Conservation (phyloP, 129 eudicot species). For the Artemisia tridentata region DNA sequence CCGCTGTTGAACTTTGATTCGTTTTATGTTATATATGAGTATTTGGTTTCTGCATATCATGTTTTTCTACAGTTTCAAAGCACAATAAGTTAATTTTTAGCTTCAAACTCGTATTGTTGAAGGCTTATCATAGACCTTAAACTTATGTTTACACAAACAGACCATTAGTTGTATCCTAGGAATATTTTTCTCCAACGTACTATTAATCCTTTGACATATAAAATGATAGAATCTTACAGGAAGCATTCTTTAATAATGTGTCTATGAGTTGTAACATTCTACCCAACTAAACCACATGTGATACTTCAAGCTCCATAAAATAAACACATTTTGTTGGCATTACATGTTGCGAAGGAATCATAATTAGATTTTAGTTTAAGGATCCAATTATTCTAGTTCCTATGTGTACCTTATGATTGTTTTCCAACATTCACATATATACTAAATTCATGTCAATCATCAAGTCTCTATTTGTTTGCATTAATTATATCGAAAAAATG, state of each 20-base stretch:
- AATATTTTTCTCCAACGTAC: not conserved
- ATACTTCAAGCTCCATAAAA: not conserved
- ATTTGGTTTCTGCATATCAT: no score
- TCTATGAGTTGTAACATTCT: slow-evolving; percentile 3
- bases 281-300: slow-evolving; percentile 22
- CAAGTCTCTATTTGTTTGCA: slow-evolving; percentile 17
- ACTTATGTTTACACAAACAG: not conserved
- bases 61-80: no score
- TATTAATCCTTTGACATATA: not conserved
- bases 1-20: no score
- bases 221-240: not conserved
- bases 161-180: not conserved
- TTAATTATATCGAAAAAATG: slow-evolving; percentile 16
- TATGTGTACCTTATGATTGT: no score
- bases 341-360: slow-evolving; percentile 15
- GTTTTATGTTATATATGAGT: no score
- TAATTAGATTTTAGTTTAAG: not conserved
- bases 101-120: no score
- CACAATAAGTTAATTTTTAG: no score
- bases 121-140: no score
- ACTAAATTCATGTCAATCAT: slow-evolving; percentile 5
- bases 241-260: not conserved
- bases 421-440: not conserved
- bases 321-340: not conserved
- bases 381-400: no score